Percentiles rank a stretch among this genome's conserved stretches.
These are phyloP conservation scores for Aspergillus sclerotioniger DNA, from an alignment of 495 filamentous ascomycete species.

Conservation along the genomic window DNA sequence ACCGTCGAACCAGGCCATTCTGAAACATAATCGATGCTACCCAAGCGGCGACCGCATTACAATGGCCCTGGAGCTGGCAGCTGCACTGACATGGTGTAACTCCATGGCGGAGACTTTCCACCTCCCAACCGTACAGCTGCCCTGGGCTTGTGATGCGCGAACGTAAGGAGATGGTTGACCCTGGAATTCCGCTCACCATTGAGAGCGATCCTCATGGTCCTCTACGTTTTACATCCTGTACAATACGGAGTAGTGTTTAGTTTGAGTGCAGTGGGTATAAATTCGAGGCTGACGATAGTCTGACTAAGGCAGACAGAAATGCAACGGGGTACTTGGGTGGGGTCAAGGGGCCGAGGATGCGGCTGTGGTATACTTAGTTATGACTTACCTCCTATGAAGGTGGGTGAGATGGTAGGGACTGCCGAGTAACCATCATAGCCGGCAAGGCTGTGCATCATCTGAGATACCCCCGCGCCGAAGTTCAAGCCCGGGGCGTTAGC, in stretches of 20 bases:
- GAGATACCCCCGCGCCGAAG: conserved; percentile 8
- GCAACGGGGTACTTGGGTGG: neutral
- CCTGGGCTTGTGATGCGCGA: conserved; percentile 7
- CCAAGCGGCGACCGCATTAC: neutral
- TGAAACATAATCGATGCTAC: neutral
- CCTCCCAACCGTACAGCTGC: conserved; percentile 6
- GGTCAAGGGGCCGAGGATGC: neutral
- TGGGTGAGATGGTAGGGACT: neutral
- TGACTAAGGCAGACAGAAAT: neutral
- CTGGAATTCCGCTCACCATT: conserved; percentile 5
- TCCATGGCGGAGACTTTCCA: neutral
- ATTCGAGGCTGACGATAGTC: neutral
- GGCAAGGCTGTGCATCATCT: conserved; percentile 13
- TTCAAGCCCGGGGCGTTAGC: neutral
- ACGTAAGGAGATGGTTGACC: conserved; percentile 8
- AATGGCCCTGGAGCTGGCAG: conserved; percentile 1
- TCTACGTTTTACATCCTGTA: neutral
- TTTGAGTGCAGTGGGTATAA: neutral
- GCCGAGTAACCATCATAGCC: conserved; percentile 9
- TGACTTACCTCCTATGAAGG: neutral
- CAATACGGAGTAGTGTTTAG: neutral
- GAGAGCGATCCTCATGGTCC: neutral
- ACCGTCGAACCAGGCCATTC: conserved; percentile 12
- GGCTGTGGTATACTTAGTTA: neutral
- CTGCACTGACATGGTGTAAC: conserved; percentile 11